Evolutionary conservation across 345 rosid species (phyloP), one percentile per base, ranked within the genome.

Genomic region (Psidium guajava): DNA sequence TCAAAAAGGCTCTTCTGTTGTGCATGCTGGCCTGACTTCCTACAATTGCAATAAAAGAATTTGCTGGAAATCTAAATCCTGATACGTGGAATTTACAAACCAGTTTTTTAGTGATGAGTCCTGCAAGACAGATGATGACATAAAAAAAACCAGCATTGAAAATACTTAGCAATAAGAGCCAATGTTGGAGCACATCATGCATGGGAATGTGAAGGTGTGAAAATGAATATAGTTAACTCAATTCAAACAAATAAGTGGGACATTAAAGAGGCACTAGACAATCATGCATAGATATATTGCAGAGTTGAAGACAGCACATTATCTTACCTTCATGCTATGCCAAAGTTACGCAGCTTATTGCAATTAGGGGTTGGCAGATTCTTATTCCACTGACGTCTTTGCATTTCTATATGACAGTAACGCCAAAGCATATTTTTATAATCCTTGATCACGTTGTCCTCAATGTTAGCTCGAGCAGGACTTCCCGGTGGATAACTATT

Each of bases 291-390:
- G 24, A 58, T 44, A 40, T 44, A 24, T 58, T 47, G 40, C 44
- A 83, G 24, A 49, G 36, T 49, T 77, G 73, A 85, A 59, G 52
- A 82, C 27, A 82, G 56, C 75, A 50, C 57, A 47, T 47, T 22
- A 14, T 14, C 44, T 85, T 88, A 92, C 95, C 96, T 90, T 88
- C 92, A 93, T 84, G 93, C 93, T 52, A 89, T 84, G 64, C 93
- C 95, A 36, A 93, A 92, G 86, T 86, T 90, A 15, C 88, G 93
- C 83, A 96, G 95, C 88, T 94, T 94, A 81, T 88, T 86, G 86
- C 99, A 96, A 91, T 90, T 91, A 69, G 98, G 98, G 54, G 94
- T 92, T 14, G 95, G 98, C 88, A 94, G 75, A 87, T 93, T 92
- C 91, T 84, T 94, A 91, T 87, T 95, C 98, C 98, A 96, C 25